phyloP scores from a whole-genome alignment of 2,329 filamentous ascomycete species.

The Trichoderma harzianum region DNA sequence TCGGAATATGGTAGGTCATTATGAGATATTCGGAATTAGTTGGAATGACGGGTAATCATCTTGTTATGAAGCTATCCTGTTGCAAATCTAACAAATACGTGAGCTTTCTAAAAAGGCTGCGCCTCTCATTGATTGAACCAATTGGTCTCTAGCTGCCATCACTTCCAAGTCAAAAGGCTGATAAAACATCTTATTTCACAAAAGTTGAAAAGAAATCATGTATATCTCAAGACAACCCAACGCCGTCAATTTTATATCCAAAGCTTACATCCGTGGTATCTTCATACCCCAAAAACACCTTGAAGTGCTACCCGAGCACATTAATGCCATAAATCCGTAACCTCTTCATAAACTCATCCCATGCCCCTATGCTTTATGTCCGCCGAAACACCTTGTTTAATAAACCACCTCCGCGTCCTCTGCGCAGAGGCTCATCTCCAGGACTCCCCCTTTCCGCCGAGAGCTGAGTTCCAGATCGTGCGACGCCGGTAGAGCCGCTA shows the following conservation, averaged over 20 bases:
- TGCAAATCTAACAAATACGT: neutral
- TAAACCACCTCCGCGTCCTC: conserved; percentile 31
- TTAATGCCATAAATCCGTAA: neutral
- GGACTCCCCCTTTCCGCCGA: neutral
- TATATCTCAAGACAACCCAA: neutral
- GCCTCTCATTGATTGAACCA: neutral
- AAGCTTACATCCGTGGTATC: conserved; percentile 4
- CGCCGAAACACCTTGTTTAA: conserved; percentile 38
- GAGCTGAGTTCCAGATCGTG: neutral
- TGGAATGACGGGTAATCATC: neutral
- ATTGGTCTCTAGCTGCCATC: neutral
- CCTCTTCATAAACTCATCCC: neutral
- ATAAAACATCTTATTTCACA: neutral
- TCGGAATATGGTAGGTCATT: neutral
- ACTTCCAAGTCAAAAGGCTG: neutral
- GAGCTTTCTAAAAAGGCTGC: neutral
- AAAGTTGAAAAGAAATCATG: neutral
- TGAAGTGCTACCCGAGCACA: neutral
- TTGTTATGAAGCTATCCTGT: neutral
- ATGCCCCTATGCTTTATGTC: conserved; percentile 17
- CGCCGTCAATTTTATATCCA: neutral
- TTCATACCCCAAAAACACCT: conserved; percentile 5
- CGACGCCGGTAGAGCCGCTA: conserved; percentile 21
- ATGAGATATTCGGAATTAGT: neutral
- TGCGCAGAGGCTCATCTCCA: conserved; percentile 21